A percentile compares a stretch with the other conserved stretches of the same genome.
phyloP scores from a whole-genome alignment of 768 basidiomycete species.

The Pleurotus ostreatus region DNA sequence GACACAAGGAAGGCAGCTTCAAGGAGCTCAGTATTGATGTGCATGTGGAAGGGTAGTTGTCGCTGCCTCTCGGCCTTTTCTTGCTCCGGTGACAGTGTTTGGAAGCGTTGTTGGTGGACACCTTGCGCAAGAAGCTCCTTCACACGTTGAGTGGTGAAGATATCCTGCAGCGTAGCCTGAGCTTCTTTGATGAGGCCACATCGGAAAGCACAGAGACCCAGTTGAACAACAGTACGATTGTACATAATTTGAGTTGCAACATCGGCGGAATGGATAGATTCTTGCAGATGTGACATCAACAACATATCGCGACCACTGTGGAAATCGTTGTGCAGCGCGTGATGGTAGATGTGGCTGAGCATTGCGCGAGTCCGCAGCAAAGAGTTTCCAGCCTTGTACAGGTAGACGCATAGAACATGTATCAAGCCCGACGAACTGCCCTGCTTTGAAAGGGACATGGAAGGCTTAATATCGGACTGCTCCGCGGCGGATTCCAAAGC shows the following conservation, averaged over 20 bases:
- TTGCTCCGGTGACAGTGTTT: conserved; percentile 86
- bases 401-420: conserved; percentile 83
- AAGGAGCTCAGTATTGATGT: conserved; percentile 96
- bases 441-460: conserved; percentile 52
- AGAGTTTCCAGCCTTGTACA: conserved; percentile 90
- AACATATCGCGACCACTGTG: conserved; percentile 97
- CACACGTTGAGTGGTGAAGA: conserved; percentile 93
- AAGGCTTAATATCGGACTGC: conserved; percentile 55
- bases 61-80: conserved; percentile 95
- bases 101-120: conserved; percentile 89
- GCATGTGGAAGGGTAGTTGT: conserved; percentile 98
- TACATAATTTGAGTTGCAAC: conserved; percentile 97
- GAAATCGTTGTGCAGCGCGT: conserved; percentile 95
- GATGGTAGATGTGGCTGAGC: conserved; percentile 96
- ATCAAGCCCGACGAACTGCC: conserved; percentile 72
- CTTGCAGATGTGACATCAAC: conserved; percentile 97
- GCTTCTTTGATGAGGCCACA: conserved; percentile 92
- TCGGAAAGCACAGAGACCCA: conserved; percentile 96
- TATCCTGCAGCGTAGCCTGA: conserved; percentile 89
- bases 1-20: conserved; percentile 98
- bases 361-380: conserved; percentile 94
- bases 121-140: conserved; percentile 98
- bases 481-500: conserved; percentile 77
- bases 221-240: conserved; percentile 95
- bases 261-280: conserved; percentile 93